A percentile compares a stretch with the other conserved stretches of the same genome.
These are phyloP conservation scores for Pichia sp. DNA, from an alignment of 1,139 yeast genomes.

Conservation along the genomic window DNA sequence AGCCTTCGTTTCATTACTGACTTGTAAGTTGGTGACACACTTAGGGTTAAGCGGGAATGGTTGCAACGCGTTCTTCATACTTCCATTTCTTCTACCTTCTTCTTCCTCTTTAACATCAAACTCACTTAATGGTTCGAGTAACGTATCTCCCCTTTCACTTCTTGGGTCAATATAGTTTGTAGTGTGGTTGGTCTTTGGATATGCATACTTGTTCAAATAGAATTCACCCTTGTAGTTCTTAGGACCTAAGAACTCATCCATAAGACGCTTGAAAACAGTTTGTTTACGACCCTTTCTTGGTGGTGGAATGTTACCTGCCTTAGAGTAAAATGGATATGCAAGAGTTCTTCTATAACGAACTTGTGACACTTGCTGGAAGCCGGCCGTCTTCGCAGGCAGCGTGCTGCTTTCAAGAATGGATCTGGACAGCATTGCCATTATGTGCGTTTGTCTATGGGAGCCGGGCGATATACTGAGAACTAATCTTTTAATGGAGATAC, in stretches of 20 bases:
- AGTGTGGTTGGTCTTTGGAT: slow-evolving; percentile 62
- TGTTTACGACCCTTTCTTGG: slow-evolving; percentile 36
- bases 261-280: slow-evolving; percentile 32
- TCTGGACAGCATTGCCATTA: slow-evolving; percentile 11
- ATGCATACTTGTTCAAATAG: slow-evolving; percentile 64
- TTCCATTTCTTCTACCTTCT: slow-evolving; percentile 12
- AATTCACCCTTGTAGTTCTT: slow-evolving; percentile 80
- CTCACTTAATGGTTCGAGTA: slow-evolving; percentile 23
- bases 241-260: slow-evolving; percentile 70
- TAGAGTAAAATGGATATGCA: slow-evolving; percentile 42
- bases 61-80: slow-evolving; percentile 33
- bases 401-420: slow-evolving; percentile 5
- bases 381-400: slow-evolving; percentile 10
- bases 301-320: slow-evolving; percentile 35
- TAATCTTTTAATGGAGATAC: too few relatives aligned
- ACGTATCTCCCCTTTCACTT: slow-evolving; percentile 36
- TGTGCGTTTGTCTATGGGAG: too few relatives aligned
- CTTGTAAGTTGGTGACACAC: slow-evolving; percentile 59
- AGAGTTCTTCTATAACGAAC: slow-evolving; percentile 35
- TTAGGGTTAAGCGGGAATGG: slow-evolving; percentile 78
- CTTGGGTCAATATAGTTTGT: slow-evolving; percentile 72
- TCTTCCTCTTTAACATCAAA: slow-evolving; percentile 13
- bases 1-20: slow-evolving; percentile 52
- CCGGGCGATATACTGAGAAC: too few relatives aligned
- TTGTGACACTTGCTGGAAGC: slow-evolving; percentile 20